Conservation (phyloP, 129 eudicot species). For the sunflower (Helianthus annuus) region DNA sequence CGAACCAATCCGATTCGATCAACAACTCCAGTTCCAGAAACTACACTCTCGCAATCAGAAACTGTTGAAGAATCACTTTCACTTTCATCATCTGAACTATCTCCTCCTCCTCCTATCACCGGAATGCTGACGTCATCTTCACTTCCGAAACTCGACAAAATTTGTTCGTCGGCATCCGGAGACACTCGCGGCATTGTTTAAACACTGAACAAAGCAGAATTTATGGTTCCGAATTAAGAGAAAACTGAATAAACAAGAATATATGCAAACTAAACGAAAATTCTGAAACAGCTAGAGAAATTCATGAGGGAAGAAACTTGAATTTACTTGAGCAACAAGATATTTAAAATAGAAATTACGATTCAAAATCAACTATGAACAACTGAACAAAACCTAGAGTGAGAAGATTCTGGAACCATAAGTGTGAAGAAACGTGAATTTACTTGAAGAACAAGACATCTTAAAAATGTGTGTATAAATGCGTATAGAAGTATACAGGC, state of each 20-base stretch:
- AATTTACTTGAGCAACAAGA: not conserved
- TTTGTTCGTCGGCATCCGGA: conserved; percentile 11
- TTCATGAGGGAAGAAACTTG: not conserved
- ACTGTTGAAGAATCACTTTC: conserved; percentile 14
- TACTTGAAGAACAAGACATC: conserved; percentile 1
- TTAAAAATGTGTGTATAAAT: not conserved
- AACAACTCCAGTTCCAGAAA: conserved; percentile 19
- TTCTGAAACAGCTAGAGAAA: not conserved
- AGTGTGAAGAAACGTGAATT: not conserved
- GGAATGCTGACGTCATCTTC: not conserved
- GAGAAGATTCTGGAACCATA: not conserved
- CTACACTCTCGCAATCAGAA: conserved; percentile 72
- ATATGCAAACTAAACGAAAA: not conserved
- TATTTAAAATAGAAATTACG: not conserved
- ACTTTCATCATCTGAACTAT: not conserved
- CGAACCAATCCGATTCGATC: conserved; percentile 34
- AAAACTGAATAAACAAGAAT: no score
- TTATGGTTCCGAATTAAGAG: no score
- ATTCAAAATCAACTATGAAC: not conserved
- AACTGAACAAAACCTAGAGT: not conserved
- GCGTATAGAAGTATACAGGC: not conserved
- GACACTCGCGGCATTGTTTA: conserved; percentile 22
- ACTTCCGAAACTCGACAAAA: conserved; percentile 20
- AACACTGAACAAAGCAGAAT: not conserved
- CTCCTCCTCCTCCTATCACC: not conserved